A percentile compares a stretch with the other conserved stretches of the same genome.
Conservation (phyloP, 2,329 filamentous ascomycete genomes). For the Pyricularia grisea region DNA sequence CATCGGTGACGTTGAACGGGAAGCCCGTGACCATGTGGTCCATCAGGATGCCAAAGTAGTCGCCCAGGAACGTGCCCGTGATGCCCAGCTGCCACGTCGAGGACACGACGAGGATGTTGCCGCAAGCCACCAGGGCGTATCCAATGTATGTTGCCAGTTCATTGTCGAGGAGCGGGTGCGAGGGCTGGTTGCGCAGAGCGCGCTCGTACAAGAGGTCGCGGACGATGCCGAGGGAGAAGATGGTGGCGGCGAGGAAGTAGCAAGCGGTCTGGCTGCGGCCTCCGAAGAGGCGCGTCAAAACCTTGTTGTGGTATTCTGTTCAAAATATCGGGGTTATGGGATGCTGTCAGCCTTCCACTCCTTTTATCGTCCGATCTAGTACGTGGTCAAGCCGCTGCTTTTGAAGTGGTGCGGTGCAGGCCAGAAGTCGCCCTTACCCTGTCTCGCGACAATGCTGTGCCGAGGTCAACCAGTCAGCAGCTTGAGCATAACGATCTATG, state of each 20-base stretch:
- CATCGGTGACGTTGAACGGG: conserved; percentile 83
- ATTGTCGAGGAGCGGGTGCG: conserved; percentile 61
- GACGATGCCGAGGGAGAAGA: conserved; percentile 85
- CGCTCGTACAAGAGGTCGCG: conserved; percentile 83
- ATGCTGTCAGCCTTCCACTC: not conserved
- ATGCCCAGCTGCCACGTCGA: conserved; percentile 90
- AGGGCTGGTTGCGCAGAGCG: conserved; percentile 67
- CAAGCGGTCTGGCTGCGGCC: conserved; percentile 72
- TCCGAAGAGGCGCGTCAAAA: conserved; percentile 78
- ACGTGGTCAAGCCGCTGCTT: not conserved
- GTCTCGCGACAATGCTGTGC: conserved; percentile 67
- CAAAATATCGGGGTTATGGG: not conserved
- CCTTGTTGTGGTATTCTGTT: conserved; percentile 81
- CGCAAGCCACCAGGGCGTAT: conserved; percentile 60
- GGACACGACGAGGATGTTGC: conserved; percentile 77
- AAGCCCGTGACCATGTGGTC: conserved; percentile 90
- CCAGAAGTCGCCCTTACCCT: conserved; percentile 42
- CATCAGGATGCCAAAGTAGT: conserved; percentile 99
- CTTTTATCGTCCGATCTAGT: not conserved
- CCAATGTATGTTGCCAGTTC: conserved; percentile 53
- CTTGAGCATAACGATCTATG: not conserved
- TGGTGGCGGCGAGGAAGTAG: conserved; percentile 79
- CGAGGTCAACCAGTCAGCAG: conserved; percentile 14
- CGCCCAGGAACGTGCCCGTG: conserved; percentile 91
- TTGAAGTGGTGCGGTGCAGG: not conserved